phyloP scores from a whole-genome alignment of 2,329 filamentous ascomycete genomes.

The Pseudogymnoascus sp. region DNA sequence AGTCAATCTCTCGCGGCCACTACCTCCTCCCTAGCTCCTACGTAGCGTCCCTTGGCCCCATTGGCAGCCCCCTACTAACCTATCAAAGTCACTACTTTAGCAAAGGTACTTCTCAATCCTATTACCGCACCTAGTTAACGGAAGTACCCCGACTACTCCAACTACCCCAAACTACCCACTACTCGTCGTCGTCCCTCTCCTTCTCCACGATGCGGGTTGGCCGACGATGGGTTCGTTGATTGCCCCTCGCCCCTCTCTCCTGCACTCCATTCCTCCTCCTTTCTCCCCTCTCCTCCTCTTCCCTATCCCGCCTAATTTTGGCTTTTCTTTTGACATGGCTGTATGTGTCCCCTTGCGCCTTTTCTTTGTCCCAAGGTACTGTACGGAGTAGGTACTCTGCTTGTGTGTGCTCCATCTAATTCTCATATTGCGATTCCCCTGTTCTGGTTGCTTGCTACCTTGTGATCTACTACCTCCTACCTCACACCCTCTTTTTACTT shows the following conservation, averaged over 20 bases:
- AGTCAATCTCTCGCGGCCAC: constrained; percentile 4
- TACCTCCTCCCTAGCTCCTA: background rate
- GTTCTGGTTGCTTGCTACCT: background rate
- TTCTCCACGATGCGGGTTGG: constrained; percentile 3
- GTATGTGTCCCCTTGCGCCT: background rate
- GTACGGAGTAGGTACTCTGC: background rate
- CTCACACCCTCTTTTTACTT: constrained; percentile 1
- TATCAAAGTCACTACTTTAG: background rate
- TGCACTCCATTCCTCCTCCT: background rate
- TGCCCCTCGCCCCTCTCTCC: constrained; percentile 2
- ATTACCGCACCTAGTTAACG: background rate
- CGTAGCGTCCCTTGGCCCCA: background rate
- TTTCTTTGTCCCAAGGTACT: constrained; percentile 1
- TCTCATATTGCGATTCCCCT: constrained; percentile 7
- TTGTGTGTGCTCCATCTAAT: background rate
- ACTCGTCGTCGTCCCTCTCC: background rate
- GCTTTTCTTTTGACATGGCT: constrained; percentile 4
- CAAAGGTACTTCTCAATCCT: background rate
- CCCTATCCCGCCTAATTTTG: background rate
- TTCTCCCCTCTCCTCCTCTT: background rate
- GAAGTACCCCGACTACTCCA: background rate
- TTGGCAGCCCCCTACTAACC: background rate
- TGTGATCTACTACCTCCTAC: background rate
- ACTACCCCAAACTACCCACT: background rate
- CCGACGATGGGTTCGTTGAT: constrained; percentile 1